Evolutionary conservation across 2,329 filamentous ascomycete species (phyloP), one percentile per base, ranked within the genome.

Genomic region (Botryotinia calthae): DNA sequence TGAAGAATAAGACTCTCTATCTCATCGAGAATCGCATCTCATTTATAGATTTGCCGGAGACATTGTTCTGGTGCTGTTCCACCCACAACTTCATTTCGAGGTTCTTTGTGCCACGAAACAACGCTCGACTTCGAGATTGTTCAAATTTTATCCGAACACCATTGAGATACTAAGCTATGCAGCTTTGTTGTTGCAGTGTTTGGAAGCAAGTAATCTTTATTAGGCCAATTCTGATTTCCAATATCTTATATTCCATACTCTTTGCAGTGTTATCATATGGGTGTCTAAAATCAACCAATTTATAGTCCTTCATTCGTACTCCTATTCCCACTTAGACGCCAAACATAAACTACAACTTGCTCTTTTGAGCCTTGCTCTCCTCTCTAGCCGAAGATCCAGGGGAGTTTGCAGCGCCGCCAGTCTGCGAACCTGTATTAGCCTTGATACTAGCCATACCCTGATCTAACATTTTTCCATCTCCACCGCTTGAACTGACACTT

Each of bases 401-500:
- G 58, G 46, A 25, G 42, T 65, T 71, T 20, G 70, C 70, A 46
- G 61, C 70, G 10, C 59, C 59, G n/a, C 69, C 59, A 51, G 25
- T 48, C n/a, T 64, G 65, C n/a, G 70, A 71, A 34, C 34, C 28
- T 42, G 44, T 28, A 34, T 71, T 71, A 4, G 69, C 42, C 69
- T 65, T 71, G 25, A 65, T 66, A 54, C 69, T 71, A 25, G 69
- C 59, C 69, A 71, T 64, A 12, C 51, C 62, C 70, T 72, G 62
- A 67, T 66, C 70, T 8, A 72, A 25, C 70, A 72, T 59, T 42
- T 72, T 72, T 40, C 40, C 64, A 62, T 58, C 64, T 71, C 72
- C 75, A 78, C 70, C 79, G 70, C 73, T 80, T 79, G 69, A 76
- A 79, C 56, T 61, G 12, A 73, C 73, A 42, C 68, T 73, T 25